Evolutionary conservation across 306 rosid genomes (phyloP), one percentile per base, ranked within the genome.

Genomic region (Aeschynomene evenia): DNA sequence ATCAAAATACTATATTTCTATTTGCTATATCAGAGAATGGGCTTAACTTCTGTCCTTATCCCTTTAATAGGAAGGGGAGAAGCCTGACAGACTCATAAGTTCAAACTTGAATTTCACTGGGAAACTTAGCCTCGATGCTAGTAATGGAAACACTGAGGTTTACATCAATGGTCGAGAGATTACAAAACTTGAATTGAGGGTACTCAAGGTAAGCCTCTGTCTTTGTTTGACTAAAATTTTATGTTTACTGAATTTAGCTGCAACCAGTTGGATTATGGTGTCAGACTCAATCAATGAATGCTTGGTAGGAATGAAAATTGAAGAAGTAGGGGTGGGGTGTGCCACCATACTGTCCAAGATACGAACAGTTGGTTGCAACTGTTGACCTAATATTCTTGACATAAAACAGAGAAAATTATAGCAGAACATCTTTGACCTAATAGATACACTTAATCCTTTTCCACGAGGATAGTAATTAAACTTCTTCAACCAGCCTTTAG

Each of bases 121-220:
- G 43, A 95, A 91, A 73, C 99, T 95, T 73, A 70, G 76, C 73
- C 72, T 84, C 14, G 74, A 81, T 79, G 96, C 99, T 39, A 95
- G 99, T 86, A 85, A 82, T 13, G 99, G 99, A 58, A 95, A 89
- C 78, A 91, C 97, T 5, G 89, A 87, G 82, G 99, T 95, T 70
- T 95, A 87, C 83, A 87, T 95, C 16, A 95, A 95, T 55, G 99
- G 99, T 45, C 89, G 99, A 72, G 95, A 95, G 84, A 95, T 95
- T 61, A 95, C 99, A 54, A 95, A 75, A 75, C 96, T 91, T 45
- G 99, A 95, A 82, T 72, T 89, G 82, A 95, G 92, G 89, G 88
- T 95, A 60, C 95, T 95, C 28, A 91, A 75, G 91, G 99, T 91
- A 71, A 71, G 81, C 52, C 58, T 56, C 52, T 66, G 55, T 77